Percentiles rank a stretch among this genome's conserved stretches.
Conservation (phyloP, 768 basidiomycete species). For the Leucosporidium creatinivorum region DNA sequence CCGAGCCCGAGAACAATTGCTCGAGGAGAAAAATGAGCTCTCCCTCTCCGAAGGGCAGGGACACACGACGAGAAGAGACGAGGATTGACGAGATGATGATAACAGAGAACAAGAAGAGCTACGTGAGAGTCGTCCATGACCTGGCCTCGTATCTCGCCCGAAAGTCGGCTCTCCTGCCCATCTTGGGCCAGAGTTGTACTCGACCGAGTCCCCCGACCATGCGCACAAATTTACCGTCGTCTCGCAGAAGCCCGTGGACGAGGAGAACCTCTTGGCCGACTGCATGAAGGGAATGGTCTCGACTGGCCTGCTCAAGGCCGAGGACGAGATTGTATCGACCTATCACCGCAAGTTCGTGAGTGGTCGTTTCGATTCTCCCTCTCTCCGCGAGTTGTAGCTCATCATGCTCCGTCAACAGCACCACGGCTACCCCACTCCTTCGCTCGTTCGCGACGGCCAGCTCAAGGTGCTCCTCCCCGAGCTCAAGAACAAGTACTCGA, state of each 20-base stretch:
- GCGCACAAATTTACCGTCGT: no score
- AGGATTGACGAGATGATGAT: no score
- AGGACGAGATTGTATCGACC: slow-evolving; percentile 43
- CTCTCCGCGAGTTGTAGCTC: background rate
- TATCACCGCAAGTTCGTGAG: slow-evolving; percentile 42
- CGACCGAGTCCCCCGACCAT: no score
- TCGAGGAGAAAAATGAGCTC: no score
- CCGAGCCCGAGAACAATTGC: no score
- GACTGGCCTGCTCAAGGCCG: slow-evolving; percentile 38
- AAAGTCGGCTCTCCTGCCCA: no score
- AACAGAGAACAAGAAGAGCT: no score
- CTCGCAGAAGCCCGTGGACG: slow-evolving; percentile 42
- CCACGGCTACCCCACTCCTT: slow-evolving; percentile 43
- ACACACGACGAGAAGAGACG: no score
- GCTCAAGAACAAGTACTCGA: slow-evolving; percentile 40
- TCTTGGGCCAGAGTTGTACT: no score
- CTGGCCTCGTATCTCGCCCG: no score
- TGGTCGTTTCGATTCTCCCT: background rate
- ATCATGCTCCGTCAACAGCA: slow-evolving; percentile 14
- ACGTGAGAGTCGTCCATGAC: no score
- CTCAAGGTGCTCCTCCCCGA: slow-evolving; percentile 41
- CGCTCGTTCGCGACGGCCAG: slow-evolving; percentile 42
- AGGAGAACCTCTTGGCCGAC: slow-evolving; percentile 40
- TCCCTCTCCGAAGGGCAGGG: no score
- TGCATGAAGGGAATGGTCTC: slow-evolving; percentile 43